These are phyloP conservation scores for Geotrichum macrosporum DNA, from an alignment of 1,139 yeast species.

Conservation along the genomic window DNA sequence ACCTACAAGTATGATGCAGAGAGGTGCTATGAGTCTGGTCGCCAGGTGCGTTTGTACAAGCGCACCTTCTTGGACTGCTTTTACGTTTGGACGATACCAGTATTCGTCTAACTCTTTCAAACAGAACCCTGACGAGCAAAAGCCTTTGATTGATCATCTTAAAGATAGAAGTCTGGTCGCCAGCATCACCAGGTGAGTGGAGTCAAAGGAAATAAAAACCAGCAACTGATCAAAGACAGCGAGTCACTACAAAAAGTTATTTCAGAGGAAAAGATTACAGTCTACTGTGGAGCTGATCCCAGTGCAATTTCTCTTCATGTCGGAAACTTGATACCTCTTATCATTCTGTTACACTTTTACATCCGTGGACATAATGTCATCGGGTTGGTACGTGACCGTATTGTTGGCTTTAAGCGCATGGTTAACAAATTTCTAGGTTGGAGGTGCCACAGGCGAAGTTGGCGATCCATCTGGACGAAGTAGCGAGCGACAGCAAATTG, in stretches of 20 bases:
- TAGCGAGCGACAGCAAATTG: slow-evolving; percentile 65
- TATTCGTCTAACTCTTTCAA: not conserved
- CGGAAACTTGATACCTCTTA: slow-evolving; percentile 83
- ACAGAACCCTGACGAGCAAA: not conserved
- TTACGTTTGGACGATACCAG: too few species aligned
- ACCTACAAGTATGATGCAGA: too few species aligned
- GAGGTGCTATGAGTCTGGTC: too few species aligned
- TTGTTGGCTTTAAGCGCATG: not conserved
- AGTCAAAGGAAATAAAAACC: too few species aligned
- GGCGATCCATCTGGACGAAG: slow-evolving; percentile 96
- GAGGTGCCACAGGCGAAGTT: slow-evolving; percentile 97
- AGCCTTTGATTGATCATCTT: slow-evolving; percentile 4
- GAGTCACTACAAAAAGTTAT: slow-evolving; percentile 40
- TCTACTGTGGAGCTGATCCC: slow-evolving; percentile 97
- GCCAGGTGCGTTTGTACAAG: too few species aligned
- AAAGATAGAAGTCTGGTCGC: slow-evolving; percentile 2
- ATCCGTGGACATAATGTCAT: slow-evolving; percentile 78
- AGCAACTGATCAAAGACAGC: slow-evolving; percentile 17
- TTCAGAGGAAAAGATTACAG: slow-evolving; percentile 44
- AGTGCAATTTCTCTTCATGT: slow-evolving; percentile 84
- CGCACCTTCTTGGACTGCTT: too few species aligned
- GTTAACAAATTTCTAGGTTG: slow-evolving; percentile 46
- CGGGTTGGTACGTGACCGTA: slow-evolving; percentile 44
- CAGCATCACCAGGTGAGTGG: not conserved
- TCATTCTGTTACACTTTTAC: slow-evolving; percentile 78